phyloP scores from a whole-genome alignment of 1,284 basidiomycete genomes.

The Fomitopsis pinicola region DNA sequence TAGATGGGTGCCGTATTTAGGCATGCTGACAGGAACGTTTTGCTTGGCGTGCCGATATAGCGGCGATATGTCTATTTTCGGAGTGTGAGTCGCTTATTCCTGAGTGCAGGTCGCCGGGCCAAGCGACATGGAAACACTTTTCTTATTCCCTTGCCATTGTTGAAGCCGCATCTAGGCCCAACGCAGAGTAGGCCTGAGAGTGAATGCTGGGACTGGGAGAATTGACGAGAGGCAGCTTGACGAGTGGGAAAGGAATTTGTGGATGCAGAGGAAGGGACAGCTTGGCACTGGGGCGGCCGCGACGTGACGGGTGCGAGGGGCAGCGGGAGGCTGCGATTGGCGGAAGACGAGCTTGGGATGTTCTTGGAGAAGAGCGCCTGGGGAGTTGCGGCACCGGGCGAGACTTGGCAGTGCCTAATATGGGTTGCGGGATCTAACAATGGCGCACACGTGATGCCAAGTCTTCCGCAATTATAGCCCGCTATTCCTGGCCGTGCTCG shows the following conservation, averaged over 20 bases:
- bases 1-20: neutral
- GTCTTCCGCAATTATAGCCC: slow-evolving; percentile 5
- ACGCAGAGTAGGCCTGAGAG: no score
- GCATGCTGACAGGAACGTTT: neutral
- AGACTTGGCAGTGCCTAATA: slow-evolving; percentile 1
- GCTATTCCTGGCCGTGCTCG: slow-evolving; percentile 6
- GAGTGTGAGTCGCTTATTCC: neutral
- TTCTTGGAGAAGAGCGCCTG: slow-evolving; percentile 1
- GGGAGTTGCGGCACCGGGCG: neutral
- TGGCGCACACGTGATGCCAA: slow-evolving; percentile 4
- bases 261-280: neutral
- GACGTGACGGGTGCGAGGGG: no score
- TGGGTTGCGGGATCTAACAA: neutral
- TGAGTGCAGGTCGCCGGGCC: neutral
- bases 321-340: neutral
- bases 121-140: neutral
- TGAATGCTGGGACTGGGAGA: neutral
- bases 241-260: neutral
- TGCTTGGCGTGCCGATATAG: slow-evolving; percentile 1
- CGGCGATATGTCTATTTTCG: neutral
- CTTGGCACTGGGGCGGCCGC: neutral
- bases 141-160: no score
- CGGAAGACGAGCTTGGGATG: neutral
- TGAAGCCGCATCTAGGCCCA: no score
- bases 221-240: neutral